phyloP scores from a whole-genome alignment of 2,329 filamentous ascomycete genomes.

The Arthrinium puccinioides region DNA sequence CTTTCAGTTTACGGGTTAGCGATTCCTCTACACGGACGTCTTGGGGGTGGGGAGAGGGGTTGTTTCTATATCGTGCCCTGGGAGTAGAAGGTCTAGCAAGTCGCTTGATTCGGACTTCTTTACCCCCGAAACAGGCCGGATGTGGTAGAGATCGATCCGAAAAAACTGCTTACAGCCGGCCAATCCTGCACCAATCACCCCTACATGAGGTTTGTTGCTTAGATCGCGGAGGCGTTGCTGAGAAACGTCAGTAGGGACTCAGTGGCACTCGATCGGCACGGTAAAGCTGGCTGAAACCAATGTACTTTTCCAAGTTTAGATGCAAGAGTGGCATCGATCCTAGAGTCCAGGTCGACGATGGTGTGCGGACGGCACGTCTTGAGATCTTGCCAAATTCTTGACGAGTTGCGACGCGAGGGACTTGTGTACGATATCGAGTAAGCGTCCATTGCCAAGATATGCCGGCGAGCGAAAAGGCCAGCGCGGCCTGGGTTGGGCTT shows the following conservation, averaged over 20 bases:
- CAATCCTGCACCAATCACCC: slow-evolving; percentile 64
- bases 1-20: no score
- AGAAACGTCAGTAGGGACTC: slow-evolving; percentile 19
- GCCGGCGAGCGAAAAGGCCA: no score
- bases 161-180: no score
- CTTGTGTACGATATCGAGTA: slow-evolving; percentile 43
- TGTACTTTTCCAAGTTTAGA: slow-evolving; percentile 28
- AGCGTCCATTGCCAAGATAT: slow-evolving; percentile 43
- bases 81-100: no score
- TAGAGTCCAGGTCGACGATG: slow-evolving; percentile 23
- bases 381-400: slow-evolving; percentile 44
- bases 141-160: no score
- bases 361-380: slow-evolving; percentile 31
- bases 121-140: no score
- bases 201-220: slow-evolving; percentile 43
- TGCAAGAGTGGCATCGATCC: slow-evolving; percentile 22
- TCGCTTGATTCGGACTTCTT: no score
- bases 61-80: no score
- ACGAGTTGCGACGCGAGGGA: slow-evolving; percentile 32
- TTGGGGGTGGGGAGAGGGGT: no score
- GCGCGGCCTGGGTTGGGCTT: no score
- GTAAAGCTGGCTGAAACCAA: slow-evolving; percentile 5
- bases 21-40: no score
- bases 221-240: slow-evolving; percentile 12
- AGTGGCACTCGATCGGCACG: no score